phyloP scores from a whole-genome alignment of 345 rosid genomes.

The Noccaea caerulescens region DNA sequence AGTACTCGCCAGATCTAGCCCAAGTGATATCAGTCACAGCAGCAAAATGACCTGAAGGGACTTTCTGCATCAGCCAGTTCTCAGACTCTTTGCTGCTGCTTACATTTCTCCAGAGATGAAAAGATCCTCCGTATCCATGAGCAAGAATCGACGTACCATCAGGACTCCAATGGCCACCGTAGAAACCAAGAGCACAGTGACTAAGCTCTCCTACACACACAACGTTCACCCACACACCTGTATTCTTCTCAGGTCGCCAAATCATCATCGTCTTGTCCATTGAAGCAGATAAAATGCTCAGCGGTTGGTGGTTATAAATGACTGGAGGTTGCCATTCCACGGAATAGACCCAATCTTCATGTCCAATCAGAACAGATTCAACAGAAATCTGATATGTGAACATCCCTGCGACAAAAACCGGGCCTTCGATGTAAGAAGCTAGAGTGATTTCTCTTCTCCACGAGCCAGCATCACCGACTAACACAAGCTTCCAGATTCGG shows the following conservation, averaged over 20 bases:
- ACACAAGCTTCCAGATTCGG: constrained; percentile 82
- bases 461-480: constrained; percentile 43
- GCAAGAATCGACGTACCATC: constrained; percentile 73
- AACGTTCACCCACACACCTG: constrained; percentile 95
- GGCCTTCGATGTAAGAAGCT: constrained; percentile 92
- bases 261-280: constrained; percentile 99
- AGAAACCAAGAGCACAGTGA: constrained; percentile 96
- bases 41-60: constrained; percentile 91
- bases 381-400: constrained; percentile 83
- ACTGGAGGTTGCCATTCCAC: constrained; percentile 94
- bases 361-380: constrained; percentile 93
- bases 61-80: constrained; percentile 88
- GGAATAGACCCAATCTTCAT: constrained; percentile 98
- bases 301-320: constrained; percentile 56
- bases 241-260: constrained; percentile 89
- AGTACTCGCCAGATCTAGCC: constrained; percentile 74
- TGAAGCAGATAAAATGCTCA: constrained; percentile 83
- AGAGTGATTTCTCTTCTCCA: constrained; percentile 61
- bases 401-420: constrained; percentile 65
- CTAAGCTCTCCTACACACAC: constrained; percentile 95
- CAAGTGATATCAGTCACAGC: constrained; percentile 80
- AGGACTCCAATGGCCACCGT: constrained; percentile 95
- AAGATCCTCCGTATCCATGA: constrained; percentile 94
- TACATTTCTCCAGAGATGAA: constrained; percentile 84
- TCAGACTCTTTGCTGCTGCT: constrained; percentile 54